Evolutionary conservation across 371 early-diverging fungal genomes (phyloP).

Genomic region (Mortierella sp.): DNA sequence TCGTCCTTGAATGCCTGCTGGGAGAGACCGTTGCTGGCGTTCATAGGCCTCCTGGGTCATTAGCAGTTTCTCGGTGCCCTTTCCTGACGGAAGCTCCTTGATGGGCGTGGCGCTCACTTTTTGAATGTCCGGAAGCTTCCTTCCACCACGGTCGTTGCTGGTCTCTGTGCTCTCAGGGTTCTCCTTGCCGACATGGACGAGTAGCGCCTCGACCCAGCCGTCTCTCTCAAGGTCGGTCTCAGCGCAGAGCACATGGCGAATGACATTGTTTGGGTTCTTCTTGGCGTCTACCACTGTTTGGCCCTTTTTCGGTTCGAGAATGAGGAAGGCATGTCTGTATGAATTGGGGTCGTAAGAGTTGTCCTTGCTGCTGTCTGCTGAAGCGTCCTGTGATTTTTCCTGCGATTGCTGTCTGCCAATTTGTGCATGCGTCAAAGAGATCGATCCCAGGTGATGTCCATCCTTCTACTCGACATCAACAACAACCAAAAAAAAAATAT

Average conservation of each 20-base stretch:
- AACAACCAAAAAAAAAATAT: background rate
- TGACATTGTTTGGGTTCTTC: slow-evolving; percentile 65
- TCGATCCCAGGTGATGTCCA: slow-evolving; percentile 71
- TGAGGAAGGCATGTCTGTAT: slow-evolving; percentile 83
- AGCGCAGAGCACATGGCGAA: slow-evolving; percentile 88
- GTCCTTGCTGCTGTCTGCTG: slow-evolving; percentile 41
- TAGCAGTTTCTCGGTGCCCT: slow-evolving; percentile 48
- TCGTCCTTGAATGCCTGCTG: slow-evolving; percentile 35
- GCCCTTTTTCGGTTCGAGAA: slow-evolving; percentile 79
- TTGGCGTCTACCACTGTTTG: slow-evolving; percentile 65
- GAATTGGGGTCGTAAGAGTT: slow-evolving; percentile 56
- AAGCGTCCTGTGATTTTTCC: slow-evolving; percentile 37
- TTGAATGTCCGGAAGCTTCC: slow-evolving; percentile 57
- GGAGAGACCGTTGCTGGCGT: slow-evolving; percentile 44
- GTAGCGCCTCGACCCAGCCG: slow-evolving; percentile 85
- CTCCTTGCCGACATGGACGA: slow-evolving; percentile 64
- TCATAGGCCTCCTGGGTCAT: slow-evolving; percentile 48
- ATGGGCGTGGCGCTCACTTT: slow-evolving; percentile 50
- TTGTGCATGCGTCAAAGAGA: slow-evolving; percentile 67
- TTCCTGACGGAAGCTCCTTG: slow-evolving; percentile 41
- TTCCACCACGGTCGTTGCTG: slow-evolving; percentile 60
- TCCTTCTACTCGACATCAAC: slow-evolving; percentile 61
- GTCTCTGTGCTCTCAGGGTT: slow-evolving; percentile 52
- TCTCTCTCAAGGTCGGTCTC: slow-evolving; percentile 90
- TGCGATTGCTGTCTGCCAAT: slow-evolving; percentile 65